Percentiles rank a stretch among this genome's conserved stretches.
phyloP scores from a whole-genome alignment of 768 basidiomycete species.

The Pulveroboletus sp. region DNA sequence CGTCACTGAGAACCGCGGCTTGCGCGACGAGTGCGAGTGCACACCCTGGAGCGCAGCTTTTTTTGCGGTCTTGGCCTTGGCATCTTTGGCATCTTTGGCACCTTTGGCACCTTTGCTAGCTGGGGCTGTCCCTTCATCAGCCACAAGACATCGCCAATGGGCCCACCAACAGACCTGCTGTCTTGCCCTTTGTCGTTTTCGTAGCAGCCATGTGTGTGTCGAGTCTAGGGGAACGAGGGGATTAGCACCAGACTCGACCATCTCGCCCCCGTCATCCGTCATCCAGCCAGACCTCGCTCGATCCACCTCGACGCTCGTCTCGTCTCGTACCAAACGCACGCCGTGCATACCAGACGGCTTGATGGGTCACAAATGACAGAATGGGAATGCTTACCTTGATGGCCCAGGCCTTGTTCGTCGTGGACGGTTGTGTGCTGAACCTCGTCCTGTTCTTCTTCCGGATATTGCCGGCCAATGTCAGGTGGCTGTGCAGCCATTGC shows the following conservation, averaged over 20 bases:
- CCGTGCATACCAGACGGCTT: neutral
- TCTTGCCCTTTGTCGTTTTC: conserved; percentile 66
- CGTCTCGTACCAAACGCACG: neutral
- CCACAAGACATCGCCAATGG: conserved; percentile 27
- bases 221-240: conserved; percentile 6
- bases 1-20: conserved; percentile 79
- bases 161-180: conserved; percentile 34
- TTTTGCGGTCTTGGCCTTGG: conserved; percentile 92
- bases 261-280: neutral
- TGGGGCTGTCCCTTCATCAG: neutral
- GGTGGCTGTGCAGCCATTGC: conserved; percentile 21
- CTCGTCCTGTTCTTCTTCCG: conserved; percentile 6
- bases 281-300: conserved; percentile 17
- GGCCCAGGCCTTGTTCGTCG: conserved; percentile 28
- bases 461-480: conserved; percentile 19
- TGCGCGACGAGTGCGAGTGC: conserved; percentile 71
- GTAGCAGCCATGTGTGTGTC: conserved; percentile 58
- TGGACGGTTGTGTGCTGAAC: conserved; percentile 4
- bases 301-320: conserved; percentile 20
- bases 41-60: conserved; percentile 93
- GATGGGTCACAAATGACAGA: neutral
- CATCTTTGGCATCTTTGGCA: conserved; percentile 40
- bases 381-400: conserved; percentile 25
- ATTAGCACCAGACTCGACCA: conserved; percentile 6
- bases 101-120: conserved; percentile 37